A percentile compares a stretch with the other conserved stretches of the same genome.
Evolutionary conservation across 2,329 filamentous ascomycete genomes (phyloP).

Genomic region (Penicillium sp.): DNA sequence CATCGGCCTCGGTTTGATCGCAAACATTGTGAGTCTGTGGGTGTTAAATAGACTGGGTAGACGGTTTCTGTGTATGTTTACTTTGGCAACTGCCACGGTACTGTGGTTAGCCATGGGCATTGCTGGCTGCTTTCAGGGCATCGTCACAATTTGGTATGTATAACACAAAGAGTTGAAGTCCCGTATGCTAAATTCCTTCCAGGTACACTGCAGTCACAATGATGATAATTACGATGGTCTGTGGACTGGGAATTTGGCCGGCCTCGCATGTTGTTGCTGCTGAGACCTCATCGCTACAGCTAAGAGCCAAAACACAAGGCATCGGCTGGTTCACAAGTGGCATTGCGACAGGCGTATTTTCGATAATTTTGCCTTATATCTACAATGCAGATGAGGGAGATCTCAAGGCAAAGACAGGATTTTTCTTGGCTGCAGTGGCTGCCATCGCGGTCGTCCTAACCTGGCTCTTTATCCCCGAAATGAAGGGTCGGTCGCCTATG

Average conservation of each 20-base stretch:
- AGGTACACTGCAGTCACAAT: constrained; percentile 41
- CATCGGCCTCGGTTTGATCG: constrained; percentile 45
- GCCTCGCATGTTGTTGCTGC: constrained; percentile 34
- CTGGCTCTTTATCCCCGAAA: constrained; percentile 54
- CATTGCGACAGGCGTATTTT: constrained; percentile 42
- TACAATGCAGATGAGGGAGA: constrained; percentile 33
- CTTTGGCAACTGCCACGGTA: constrained; percentile 31
- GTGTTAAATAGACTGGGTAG: constrained; percentile 43
- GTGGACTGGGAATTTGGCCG: constrained; percentile 34
- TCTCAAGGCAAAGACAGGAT: constrained; percentile 18
- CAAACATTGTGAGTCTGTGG: constrained; percentile 47
- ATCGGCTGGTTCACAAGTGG: constrained; percentile 44
- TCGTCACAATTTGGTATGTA: constrained; percentile 40
- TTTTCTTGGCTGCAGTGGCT: constrained; percentile 20
- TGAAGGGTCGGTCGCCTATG: constrained; percentile 48
- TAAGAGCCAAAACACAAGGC: constrained; percentile 36
- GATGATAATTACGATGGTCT: constrained; percentile 48
- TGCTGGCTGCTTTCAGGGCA: constrained; percentile 43
- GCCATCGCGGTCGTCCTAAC: constrained; percentile 28
- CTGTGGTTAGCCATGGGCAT: constrained; percentile 50
- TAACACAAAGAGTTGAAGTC: no score
- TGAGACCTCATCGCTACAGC: constrained; percentile 31
- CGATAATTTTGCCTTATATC: constrained; percentile 51
- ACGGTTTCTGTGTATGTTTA: constrained; percentile 39
- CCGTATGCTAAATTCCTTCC: background rate